Conservation (phyloP, 2,329 filamentous ascomycete species). For the Microthyrium microscopicum region DNA sequence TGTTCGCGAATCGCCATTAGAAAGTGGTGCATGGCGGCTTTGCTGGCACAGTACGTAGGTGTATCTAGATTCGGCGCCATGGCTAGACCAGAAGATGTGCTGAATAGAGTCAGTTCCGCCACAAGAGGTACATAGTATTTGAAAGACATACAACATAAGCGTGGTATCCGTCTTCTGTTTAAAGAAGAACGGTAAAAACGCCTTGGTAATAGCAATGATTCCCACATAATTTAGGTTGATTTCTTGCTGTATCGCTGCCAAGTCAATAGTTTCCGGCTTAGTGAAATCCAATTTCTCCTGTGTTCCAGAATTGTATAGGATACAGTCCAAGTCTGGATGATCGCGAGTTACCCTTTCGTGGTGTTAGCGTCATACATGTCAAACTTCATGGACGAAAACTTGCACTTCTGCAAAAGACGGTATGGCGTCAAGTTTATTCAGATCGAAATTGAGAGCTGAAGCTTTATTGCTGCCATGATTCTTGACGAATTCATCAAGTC, state of each 20-base stretch:
- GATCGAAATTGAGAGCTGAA: conserved; percentile 30
- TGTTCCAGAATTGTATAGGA: conserved; percentile 38
- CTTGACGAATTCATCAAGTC: conserved; percentile 30
- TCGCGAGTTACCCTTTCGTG: conserved; percentile 21
- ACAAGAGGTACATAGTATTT: too few relatives aligned
- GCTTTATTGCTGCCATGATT: conserved; percentile 30
- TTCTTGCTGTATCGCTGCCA: conserved; percentile 27
- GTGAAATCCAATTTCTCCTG: conserved; percentile 33
- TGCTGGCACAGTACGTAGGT: conserved; percentile 11
- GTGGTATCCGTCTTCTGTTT: conserved; percentile 15
- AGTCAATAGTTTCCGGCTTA: conserved; percentile 29
- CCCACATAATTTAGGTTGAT: conserved; percentile 35
- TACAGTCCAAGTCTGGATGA: conserved; percentile 34
- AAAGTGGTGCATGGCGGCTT: conserved; percentile 8
- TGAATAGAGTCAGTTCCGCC: too few relatives aligned
- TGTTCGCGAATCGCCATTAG: conserved; percentile 9
- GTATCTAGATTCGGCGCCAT: too few relatives aligned
- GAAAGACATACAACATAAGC: too few relatives aligned
- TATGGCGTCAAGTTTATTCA: conserved; percentile 32
- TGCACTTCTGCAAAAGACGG: conserved; percentile 26
- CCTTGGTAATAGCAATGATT: conserved; percentile 31
- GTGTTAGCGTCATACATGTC: too few relatives aligned
- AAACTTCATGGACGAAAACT: too few relatives aligned
- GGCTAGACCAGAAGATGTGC: too few relatives aligned
- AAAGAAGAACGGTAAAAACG: conserved; percentile 33